phyloP scores from a whole-genome alignment of 352 stramenopile species.

The Globisporangium spinosum region DNA sequence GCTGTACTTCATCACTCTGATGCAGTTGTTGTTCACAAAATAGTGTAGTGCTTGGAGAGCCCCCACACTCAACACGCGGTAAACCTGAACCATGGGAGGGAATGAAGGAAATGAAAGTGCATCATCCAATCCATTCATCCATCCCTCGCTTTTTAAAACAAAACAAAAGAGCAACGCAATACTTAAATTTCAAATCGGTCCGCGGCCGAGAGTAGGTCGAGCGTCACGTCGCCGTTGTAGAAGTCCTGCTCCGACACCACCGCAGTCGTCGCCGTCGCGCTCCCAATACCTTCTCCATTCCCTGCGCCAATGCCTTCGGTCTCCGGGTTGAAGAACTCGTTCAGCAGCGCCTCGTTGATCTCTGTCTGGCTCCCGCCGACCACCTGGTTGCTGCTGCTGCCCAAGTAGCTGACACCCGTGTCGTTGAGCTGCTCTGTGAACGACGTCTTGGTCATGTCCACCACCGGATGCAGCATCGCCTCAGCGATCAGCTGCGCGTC shows the following conservation, averaged over 20 bases:
- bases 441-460: slow-evolving; percentile 30
- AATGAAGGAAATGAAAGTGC: not conserved
- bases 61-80: not conserved
- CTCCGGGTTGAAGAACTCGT: slow-evolving; percentile 40
- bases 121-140: not conserved
- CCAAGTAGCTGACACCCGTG: slow-evolving; percentile 21
- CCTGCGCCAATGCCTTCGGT: slow-evolving; percentile 8
- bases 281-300: not conserved
- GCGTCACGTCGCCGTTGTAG: slow-evolving; percentile 40
- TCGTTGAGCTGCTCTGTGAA: slow-evolving; percentile 39
- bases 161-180: slow-evolving; percentile 1
- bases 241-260: slow-evolving; percentile 52
- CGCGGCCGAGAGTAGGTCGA: slow-evolving; percentile 39
- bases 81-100: too few species aligned
- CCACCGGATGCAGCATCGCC: slow-evolving; percentile 30
- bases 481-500: slow-evolving; percentile 27
- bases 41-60: not conserved
- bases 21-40: not conserved
- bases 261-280: slow-evolving; percentile 21
- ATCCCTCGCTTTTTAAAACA: slow-evolving; percentile 4
- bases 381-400: slow-evolving; percentile 17
- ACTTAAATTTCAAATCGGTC: slow-evolving; percentile 57
- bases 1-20: too few species aligned
- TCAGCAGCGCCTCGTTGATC: slow-evolving; percentile 25
- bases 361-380: slow-evolving; percentile 6